phyloP scores from a whole-genome alignment of 2,329 filamentous ascomycete genomes.

The Lasiodiplodia gonubiensis region DNA sequence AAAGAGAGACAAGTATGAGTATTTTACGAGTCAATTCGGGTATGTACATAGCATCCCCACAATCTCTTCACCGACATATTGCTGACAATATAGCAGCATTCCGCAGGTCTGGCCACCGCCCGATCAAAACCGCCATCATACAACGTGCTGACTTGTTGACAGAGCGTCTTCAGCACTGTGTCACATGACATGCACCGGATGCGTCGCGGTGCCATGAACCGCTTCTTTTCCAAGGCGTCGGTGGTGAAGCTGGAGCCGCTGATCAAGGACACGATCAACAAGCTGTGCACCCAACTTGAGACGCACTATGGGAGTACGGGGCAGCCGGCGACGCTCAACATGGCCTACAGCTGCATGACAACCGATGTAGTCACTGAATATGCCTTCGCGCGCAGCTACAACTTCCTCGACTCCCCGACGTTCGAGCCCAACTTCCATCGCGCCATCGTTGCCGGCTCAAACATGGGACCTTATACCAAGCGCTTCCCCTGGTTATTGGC shows the following conservation, averaged over 20 bases:
- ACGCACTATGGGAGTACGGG: conserved; percentile 12
- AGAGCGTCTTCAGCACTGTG: conserved; percentile 13
- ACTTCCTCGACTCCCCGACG: conserved; percentile 40
- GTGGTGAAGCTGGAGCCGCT: conserved; percentile 25
- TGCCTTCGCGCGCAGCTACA: conserved; percentile 43
- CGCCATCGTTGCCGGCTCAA: conserved; percentile 35
- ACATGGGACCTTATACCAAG: conserved; percentile 36
- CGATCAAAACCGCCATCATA: too few species aligned
- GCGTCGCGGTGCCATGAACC: conserved; percentile 12
- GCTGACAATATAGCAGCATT: background rate
- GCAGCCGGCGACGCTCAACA: conserved; percentile 6
- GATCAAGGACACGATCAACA: conserved; percentile 25
- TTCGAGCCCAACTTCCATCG: conserved; percentile 37
- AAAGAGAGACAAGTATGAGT: conserved; percentile 31
- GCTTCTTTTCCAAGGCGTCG: conserved; percentile 26
- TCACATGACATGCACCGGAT: conserved; percentile 28
- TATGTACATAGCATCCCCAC: background rate
- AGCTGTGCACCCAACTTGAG: conserved; percentile 1
- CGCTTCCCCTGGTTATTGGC: conserved; percentile 39
- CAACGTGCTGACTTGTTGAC: background rate
- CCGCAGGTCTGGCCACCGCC: background rate
- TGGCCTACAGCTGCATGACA: conserved; percentile 6
- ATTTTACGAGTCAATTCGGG: conserved; percentile 25
- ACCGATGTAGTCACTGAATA: conserved; percentile 50
- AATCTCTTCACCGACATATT: background rate